Evolutionary conservation across 177 flowering plant genomes (phyloP), one percentile per base, ranked within the genome.

Genomic region (Vitis hybrid): DNA sequence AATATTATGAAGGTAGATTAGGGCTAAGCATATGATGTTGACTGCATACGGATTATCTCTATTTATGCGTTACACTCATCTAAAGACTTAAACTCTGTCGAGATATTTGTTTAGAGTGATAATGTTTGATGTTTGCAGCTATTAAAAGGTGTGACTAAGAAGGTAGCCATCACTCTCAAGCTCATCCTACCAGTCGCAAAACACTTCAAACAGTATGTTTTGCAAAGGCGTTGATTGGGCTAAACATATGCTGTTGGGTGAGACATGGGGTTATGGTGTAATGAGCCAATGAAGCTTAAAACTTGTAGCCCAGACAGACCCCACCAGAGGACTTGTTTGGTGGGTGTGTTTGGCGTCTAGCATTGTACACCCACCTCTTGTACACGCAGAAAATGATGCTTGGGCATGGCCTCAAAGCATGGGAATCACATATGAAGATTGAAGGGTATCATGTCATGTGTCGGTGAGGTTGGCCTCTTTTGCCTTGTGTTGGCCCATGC

Each of bases 281-380:
- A 18, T 18, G 21, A 61, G 32, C 5, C 40, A 61, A 11, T 13
- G 1, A 11, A 12, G n/a, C 40, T 27, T 4, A 10, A 11, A 11
- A 9, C 5, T 6, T 11, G n/a, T 19, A 18, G 60, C 6, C 65
- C 65, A 10, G 17, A 52, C 54, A 55, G 10, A 27, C 24, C 27
- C 19, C 67, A 50, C 27, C 11, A 19, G 2, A 17, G 27, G 62
- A 17, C 9, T 46, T 51, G 65, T 62, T 62, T 62, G 27, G 52
- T 19, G 52, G 30, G 56, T 49, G 54, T 14, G 19, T 52, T 58
- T 60, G 75, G 52, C 35, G 60, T 57, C n/a, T 24, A 59, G 54
- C 14, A 70, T 66, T 60, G 70, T 64, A 60, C 52, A 52, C 66
- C 66, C 60, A 65, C 19, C 59, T 56, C 52, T 55, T 55, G 3